Percentiles rank a stretch among this genome's conserved stretches.
These are phyloP conservation scores for Cladophialophora psammophila DNA, from an alignment of 2,329 filamentous ascomycete species.

Conservation along the genomic window DNA sequence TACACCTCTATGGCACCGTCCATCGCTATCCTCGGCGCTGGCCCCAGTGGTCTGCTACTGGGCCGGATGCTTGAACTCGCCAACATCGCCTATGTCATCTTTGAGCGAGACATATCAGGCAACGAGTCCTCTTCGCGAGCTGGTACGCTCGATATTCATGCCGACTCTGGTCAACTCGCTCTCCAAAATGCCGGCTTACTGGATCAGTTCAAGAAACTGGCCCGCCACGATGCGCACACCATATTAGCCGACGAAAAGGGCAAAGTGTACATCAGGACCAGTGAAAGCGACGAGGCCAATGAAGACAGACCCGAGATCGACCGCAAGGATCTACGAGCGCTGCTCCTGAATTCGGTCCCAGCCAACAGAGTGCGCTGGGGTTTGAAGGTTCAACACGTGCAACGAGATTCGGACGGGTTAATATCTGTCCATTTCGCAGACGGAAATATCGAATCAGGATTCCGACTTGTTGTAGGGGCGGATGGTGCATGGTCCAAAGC, in stretches of 20 bases:
- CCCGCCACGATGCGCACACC: conserved; percentile 36
- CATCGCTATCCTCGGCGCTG: conserved; percentile 47
- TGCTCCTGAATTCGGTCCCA: conserved; percentile 49
- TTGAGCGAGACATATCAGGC: conserved; percentile 42
- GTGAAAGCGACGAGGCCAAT: conserved; percentile 35
- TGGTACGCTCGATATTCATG: conserved; percentile 40
- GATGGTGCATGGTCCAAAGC: conserved; percentile 58
- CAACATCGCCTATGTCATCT: conserved; percentile 39
- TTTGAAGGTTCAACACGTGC: conserved; percentile 39
- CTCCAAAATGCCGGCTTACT: conserved; percentile 41
- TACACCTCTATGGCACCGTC: conserved; percentile 19
- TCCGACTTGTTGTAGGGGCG: conserved; percentile 57
- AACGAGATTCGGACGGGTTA: conserved; percentile 32
- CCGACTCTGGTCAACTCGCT: conserved; percentile 38
- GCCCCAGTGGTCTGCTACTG: conserved; percentile 46
- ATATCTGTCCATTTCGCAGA: conserved; percentile 42
- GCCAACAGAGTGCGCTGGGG: conserved; percentile 47
- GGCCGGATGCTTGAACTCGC: conserved; percentile 45
- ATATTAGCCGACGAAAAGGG: conserved; percentile 26
- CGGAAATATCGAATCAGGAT: conserved; percentile 46
- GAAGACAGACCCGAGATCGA: conserved; percentile 51
- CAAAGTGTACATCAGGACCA: conserved; percentile 18
- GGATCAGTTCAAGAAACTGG: conserved; percentile 37
- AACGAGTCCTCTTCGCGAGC: conserved; percentile 38
- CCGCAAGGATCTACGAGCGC: conserved; percentile 45